phyloP scores from a whole-genome alignment of 768 basidiomycete species.

The Krasilnikovozyma curviuscula region DNA sequence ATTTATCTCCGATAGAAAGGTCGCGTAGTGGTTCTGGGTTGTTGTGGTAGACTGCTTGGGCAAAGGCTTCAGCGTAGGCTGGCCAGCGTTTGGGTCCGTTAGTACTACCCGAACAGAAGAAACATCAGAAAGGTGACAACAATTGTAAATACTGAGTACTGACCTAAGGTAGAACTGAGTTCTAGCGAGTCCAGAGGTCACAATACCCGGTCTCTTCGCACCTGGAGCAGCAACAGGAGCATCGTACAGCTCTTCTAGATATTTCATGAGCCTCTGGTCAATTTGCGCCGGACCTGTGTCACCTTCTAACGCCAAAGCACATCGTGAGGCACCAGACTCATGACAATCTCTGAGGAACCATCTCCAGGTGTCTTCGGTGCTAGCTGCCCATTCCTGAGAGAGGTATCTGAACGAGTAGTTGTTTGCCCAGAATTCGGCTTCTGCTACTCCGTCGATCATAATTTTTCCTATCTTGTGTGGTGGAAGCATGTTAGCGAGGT shows the following conservation, averaged over 20 bases:
- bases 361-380: background rate
- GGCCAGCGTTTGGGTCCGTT: constrained; percentile 7
- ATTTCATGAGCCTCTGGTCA: background rate
- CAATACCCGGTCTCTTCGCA: background rate
- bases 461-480: constrained; percentile 6
- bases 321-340: background rate
- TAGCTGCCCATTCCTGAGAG: no score
- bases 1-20: no score
- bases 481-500: constrained; percentile 10
- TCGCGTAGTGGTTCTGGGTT: constrained; percentile 1
- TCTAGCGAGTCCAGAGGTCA: constrained; percentile 1
- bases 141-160: no score
- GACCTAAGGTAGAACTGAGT: no score
- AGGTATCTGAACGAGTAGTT: no score
- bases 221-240: background rate
- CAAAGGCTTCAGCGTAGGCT: background rate
- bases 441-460: constrained; percentile 12
- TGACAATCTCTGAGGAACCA: constrained; percentile 8
- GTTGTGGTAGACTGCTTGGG: constrained; percentile 5
- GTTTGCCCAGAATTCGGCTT: no score
- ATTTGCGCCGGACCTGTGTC: constrained; percentile 4
- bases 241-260: constrained; percentile 3
- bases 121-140: no score
- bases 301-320: constrained; percentile 1
- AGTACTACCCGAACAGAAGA: no score